A percentile compares a stretch with the other conserved stretches of the same genome.
phyloP scores from a whole-genome alignment of 257 asterid genomes.

The Solanum virginianum region DNA sequence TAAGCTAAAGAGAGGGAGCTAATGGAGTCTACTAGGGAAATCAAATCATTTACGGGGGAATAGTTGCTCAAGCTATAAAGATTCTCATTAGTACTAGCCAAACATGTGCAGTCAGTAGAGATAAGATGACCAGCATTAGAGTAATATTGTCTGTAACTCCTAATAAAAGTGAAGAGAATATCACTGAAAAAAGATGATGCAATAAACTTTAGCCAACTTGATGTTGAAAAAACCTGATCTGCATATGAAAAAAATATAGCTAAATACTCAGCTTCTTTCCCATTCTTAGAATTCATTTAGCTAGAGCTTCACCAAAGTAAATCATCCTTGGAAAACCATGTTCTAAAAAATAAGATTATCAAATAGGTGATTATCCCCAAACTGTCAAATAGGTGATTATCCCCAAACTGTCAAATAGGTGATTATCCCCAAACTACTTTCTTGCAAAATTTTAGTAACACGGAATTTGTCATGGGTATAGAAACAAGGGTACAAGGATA shows the following conservation, averaged over 20 bases:
- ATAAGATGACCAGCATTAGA: not conserved
- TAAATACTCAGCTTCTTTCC: not conserved
- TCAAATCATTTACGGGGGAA: no score
- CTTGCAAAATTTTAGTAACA: not conserved
- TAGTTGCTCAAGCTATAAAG: no score
- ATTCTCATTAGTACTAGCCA: not conserved
- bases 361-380: not conserved
- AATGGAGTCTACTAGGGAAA: no score
- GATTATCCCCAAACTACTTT: not conserved
- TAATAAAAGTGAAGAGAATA: not conserved
- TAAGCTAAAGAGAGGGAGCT: no score
- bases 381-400: not conserved
- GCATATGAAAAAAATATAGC: not conserved
- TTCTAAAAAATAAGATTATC: not conserved
- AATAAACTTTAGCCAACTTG: not conserved
- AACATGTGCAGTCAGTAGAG: not conserved
- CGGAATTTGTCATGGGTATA: not conserved
- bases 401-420: not conserved
- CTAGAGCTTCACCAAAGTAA: not conserved
- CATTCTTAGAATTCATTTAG: not conserved
- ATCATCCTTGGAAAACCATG: not conserved
- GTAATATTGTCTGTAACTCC: not conserved
- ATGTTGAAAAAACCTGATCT: not conserved
- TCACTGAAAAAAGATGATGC: not conserved
- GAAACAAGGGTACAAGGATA: not conserved